Evolutionary conservation across 441 rosid species (phyloP).

Genomic region (Syzygium malaccense): DNA sequence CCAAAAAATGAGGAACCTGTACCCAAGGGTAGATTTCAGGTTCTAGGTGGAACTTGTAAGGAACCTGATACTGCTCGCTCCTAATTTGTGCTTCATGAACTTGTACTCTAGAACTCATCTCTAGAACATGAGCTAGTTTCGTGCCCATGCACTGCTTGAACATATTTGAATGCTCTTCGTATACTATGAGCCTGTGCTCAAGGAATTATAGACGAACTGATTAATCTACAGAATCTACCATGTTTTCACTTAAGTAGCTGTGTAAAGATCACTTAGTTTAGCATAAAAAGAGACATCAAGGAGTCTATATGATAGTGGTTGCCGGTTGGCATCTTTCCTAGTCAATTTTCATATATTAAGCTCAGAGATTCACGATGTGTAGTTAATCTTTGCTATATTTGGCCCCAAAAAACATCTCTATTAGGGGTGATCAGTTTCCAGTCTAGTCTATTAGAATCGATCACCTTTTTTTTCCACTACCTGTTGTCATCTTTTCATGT

Average conservation of each 20-base stretch:
- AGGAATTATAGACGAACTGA: not conserved
- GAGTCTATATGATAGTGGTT: not conserved
- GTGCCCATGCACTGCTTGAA: rapidly evolving
- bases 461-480: too few relatives aligned
- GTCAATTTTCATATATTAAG: not conserved
- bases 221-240: not conserved
- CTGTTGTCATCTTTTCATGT: too few relatives aligned
- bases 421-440: not conserved
- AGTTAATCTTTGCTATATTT: not conserved
- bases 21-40: too few relatives aligned
- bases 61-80: too few relatives aligned
- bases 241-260: not conserved
- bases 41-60: too few relatives aligned
- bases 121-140: not conserved
- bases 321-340: not conserved
- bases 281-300: not conserved
- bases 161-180: not conserved
- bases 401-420: not conserved
- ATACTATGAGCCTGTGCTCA: not conserved
- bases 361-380: not conserved
- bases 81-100: not conserved
- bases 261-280: not conserved
- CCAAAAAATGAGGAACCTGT: too few relatives aligned
- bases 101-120: not conserved
- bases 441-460: too few relatives aligned